Evolutionary conservation across 2,329 filamentous ascomycete genomes (phyloP).

Genomic region (Curvularia sp.): DNA sequence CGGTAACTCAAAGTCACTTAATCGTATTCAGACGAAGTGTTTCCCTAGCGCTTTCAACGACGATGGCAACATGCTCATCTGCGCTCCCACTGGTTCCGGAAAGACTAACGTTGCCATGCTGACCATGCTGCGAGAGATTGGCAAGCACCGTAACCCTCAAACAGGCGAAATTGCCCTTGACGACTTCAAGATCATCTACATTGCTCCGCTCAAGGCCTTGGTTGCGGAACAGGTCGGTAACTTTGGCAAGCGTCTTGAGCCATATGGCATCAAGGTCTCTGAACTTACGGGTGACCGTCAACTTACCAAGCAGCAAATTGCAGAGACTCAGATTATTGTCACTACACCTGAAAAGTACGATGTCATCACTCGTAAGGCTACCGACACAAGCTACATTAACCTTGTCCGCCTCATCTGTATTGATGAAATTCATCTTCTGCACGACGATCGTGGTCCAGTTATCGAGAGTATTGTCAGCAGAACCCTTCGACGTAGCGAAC

Average conservation of each 20-base stretch:
- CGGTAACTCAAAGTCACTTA: constrained; percentile 83
- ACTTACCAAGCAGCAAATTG: constrained; percentile 97
- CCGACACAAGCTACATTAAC: constrained; percentile 95
- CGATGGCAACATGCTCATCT: constrained; percentile 97
- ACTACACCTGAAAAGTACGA: constrained; percentile 99
- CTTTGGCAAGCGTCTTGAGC: constrained; percentile 87
- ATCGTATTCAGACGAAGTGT: constrained; percentile 94
- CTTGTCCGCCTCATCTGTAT: constrained; percentile 96
- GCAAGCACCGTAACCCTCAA: constrained; percentile 86
- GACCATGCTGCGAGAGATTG: constrained; percentile 92
- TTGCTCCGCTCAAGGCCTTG: constrained; percentile 91
- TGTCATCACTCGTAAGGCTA: constrained; percentile 97
- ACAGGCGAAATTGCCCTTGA: constrained; percentile 96
- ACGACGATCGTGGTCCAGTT: constrained; percentile 96
- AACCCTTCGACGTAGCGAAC: constrained; percentile 90
- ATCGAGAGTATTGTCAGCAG: constrained; percentile 95
- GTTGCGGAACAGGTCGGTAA: constrained; percentile 99
- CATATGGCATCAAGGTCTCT: constrained; percentile 91
- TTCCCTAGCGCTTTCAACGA: constrained; percentile 89
- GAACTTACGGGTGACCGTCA: constrained; percentile 97
- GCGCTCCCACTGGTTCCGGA: constrained; percentile 93
- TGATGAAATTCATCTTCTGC: constrained; percentile 95
- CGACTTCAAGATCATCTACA: constrained; percentile 98
- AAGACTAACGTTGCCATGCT: constrained; percentile 99
- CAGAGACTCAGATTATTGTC: constrained; percentile 96